A percentile compares a stretch with the other conserved stretches of the same genome.
Evolutionary conservation across 2,329 filamentous ascomycete genomes (phyloP).

Genomic region (Blumeria hordei): DNA sequence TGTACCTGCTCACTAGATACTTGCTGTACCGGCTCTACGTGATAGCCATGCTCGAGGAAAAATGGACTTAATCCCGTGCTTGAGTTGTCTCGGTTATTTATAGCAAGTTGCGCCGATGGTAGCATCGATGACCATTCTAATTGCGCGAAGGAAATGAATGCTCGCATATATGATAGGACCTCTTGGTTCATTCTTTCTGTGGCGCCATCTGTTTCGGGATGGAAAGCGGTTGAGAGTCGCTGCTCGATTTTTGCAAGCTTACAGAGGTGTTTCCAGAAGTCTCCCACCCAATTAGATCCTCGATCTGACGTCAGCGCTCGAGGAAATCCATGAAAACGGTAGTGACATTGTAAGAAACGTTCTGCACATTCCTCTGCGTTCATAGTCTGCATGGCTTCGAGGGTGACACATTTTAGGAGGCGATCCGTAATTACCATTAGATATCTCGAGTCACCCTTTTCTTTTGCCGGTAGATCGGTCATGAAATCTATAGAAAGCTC

Average conservation of each 20-base stretch:
- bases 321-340: background rate
- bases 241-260: background rate
- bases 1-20: no score
- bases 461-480: background rate
- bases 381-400: background rate
- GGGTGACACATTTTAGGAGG: background rate
- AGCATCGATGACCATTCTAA: no score
- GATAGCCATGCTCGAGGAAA: no score
- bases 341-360: background rate
- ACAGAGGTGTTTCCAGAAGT: background rate
- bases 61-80: no score
- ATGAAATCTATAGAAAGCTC: background rate
- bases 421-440: background rate
- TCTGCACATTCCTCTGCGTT: background rate
- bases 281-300: no score
- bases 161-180: no score
- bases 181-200: no score
- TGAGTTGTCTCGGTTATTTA: no score
- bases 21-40: no score
- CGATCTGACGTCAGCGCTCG: background rate
- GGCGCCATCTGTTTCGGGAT: no score
- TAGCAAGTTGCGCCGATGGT: no score
- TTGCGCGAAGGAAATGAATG: no score
- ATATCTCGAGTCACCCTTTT: background rate
- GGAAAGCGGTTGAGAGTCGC: background rate